Evolutionary conservation across 2,329 filamentous ascomycete genomes (phyloP).

Genomic region (Penicillium sp.): DNA sequence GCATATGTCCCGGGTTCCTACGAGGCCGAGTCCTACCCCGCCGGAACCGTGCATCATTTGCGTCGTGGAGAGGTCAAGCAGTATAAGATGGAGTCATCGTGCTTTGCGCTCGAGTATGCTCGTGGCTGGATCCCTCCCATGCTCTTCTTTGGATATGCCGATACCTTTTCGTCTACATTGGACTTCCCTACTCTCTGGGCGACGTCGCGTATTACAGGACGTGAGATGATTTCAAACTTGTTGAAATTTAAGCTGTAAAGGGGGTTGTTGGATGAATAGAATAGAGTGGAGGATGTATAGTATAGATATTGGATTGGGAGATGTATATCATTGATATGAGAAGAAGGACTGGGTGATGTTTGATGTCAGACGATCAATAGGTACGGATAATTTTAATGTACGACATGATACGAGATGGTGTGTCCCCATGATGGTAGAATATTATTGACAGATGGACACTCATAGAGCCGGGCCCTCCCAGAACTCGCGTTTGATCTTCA

Average conservation of each 20-base stretch:
- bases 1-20: slow-evolving; percentile 37
- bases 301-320: neutral
- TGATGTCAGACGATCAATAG: neutral
- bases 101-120: slow-evolving; percentile 40
- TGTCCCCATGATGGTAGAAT: neutral
- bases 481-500: slow-evolving; percentile 70
- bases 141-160: slow-evolving; percentile 84
- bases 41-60: slow-evolving; percentile 37
- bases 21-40: slow-evolving; percentile 37
- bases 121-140: slow-evolving; percentile 85
- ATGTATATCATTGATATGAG: neutral
- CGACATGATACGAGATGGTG: neutral
- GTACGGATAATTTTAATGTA: neutral
- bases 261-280: neutral
- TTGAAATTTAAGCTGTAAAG: slow-evolving; percentile 63
- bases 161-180: slow-evolving; percentile 71
- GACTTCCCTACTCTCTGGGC: slow-evolving; percentile 81
- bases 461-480: slow-evolving; percentile 67
- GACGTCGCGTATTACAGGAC: slow-evolving; percentile 67
- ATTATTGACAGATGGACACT: neutral
- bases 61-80: slow-evolving; percentile 65
- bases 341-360: neutral
- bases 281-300: slow-evolving; percentile 1
- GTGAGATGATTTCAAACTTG: slow-evolving; percentile 71
- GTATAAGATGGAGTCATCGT: slow-evolving; percentile 51